Percentiles rank a stretch among this genome's conserved stretches.
phyloP scores from a whole-genome alignment of 441 rosid genomes.

The Adansonia grandidieri region DNA sequence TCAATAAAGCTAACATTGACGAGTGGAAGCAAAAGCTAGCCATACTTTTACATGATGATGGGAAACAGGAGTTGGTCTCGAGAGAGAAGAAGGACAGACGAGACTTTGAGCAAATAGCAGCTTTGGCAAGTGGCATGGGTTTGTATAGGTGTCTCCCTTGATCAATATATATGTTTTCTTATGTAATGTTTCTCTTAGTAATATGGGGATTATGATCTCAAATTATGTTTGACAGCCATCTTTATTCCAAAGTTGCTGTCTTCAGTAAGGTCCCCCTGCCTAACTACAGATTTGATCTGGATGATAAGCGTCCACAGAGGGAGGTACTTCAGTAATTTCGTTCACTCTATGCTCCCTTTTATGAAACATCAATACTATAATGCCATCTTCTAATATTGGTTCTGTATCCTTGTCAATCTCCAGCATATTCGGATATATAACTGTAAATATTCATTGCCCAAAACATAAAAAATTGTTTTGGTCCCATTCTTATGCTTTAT shows the following conservation, averaged over 20 bases:
- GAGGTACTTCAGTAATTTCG: slow-evolving; percentile 57
- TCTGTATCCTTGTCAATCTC: neutral
- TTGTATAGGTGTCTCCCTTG: slow-evolving; percentile 65
- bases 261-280: slow-evolving; percentile 88
- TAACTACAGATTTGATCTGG: slow-evolving; percentile 94
- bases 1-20: slow-evolving; percentile 45
- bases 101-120: slow-evolving; percentile 75
- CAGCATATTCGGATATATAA: neutral
- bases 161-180: slow-evolving; percentile 18
- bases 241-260: slow-evolving; percentile 76
- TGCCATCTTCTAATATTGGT: neutral
- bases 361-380: neutral
- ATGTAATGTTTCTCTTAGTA: neutral
- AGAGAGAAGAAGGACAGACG: slow-evolving; percentile 85
- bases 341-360: slow-evolving; percentile 8
- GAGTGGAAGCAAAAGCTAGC: slow-evolving; percentile 71
- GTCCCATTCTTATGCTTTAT: neutral
- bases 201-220: slow-evolving; percentile 28
- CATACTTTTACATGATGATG: slow-evolving; percentile 54
- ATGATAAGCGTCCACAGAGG: slow-evolving; percentile 84
- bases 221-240: slow-evolving; percentile 60
- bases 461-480: neutral
- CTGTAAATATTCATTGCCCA: neutral
- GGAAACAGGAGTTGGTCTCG: slow-evolving; percentile 73
- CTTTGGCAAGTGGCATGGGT: slow-evolving; percentile 74